Evolutionary conservation across 176 grass and related monocot genomes (phyloP).

Genomic region (Carex cristatella): DNA sequence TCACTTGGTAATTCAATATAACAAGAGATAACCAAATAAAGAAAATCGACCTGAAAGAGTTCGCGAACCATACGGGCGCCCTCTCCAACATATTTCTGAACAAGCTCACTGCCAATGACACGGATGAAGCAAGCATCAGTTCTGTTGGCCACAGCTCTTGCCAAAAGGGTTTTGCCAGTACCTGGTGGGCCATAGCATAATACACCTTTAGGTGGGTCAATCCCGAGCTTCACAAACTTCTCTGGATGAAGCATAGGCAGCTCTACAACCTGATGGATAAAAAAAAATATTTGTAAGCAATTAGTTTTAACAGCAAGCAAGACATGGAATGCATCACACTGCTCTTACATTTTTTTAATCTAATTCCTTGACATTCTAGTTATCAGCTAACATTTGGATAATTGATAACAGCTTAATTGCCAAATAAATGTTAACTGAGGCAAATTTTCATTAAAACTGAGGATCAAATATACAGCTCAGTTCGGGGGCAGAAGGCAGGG

Average conservation of each 20-base stretch:
- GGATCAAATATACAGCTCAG: neutral
- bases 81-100: constrained; percentile 92
- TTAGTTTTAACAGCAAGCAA: neutral
- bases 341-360: neutral
- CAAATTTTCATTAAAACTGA: neutral
- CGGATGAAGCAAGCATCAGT: constrained; percentile 97
- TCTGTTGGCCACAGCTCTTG: constrained; percentile 87
- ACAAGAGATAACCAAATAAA: neutral
- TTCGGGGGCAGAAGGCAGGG: no score
- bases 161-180: constrained; percentile 88
- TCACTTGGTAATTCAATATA: neutral
- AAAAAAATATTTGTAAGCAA: neutral
- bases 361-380: neutral
- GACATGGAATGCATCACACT: neutral
- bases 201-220: constrained; percentile 84
- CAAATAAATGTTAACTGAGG: neutral
- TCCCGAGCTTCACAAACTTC: constrained; percentile 92
- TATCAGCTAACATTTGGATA: neutral
- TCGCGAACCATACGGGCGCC: constrained; percentile 86
- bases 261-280: constrained; percentile 58
- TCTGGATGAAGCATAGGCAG: constrained; percentile 98
- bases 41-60: constrained; percentile 64
- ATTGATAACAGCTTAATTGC: neutral
- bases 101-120: constrained; percentile 87
- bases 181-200: constrained; percentile 92